Evolutionary conservation across 495 filamentous ascomycete genomes (phyloP).

Genomic region (Tuber calosporum): DNA sequence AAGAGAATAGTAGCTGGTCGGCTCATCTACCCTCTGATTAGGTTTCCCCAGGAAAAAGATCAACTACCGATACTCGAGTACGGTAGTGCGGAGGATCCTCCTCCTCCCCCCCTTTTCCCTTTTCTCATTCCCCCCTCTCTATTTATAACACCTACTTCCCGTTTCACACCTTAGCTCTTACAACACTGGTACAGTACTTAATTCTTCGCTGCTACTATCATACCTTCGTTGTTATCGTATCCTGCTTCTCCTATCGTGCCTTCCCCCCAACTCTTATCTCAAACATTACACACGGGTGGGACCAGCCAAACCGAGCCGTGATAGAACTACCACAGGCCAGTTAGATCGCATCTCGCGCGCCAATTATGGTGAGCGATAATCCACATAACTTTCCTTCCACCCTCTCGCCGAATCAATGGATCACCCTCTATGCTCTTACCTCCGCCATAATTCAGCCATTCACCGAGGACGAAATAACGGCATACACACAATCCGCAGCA

Average conservation of each 20-base stretch:
- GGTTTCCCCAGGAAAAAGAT: background rate
- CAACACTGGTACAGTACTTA: background rate
- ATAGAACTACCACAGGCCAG: background rate
- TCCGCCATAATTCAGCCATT: constrained; percentile 11
- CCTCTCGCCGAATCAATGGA: constrained; percentile 22
- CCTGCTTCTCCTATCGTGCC: background rate
- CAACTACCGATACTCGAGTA: too few relatives aligned
- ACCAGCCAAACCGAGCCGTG: background rate
- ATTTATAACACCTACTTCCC: background rate
- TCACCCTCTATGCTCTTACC: constrained; percentile 22
- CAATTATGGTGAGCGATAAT: constrained; percentile 3
- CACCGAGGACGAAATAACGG: background rate
- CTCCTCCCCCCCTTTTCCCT: background rate
- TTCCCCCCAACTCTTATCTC: background rate
- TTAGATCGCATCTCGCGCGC: background rate
- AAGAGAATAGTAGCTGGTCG: background rate
- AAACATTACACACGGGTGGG: background rate
- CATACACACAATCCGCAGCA: constrained; percentile 7
- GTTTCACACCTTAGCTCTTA: background rate
- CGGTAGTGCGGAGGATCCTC: background rate
- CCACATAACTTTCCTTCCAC: constrained; percentile 12
- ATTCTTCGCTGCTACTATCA: background rate
- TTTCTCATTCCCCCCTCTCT: background rate
- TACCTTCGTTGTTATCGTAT: background rate
- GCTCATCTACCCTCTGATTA: background rate